Evolutionary conservation across 2,329 filamentous ascomycete species (phyloP), one percentile per base, ranked within the genome.

Genomic region (Aspergillus fumigatiaffinis): DNA sequence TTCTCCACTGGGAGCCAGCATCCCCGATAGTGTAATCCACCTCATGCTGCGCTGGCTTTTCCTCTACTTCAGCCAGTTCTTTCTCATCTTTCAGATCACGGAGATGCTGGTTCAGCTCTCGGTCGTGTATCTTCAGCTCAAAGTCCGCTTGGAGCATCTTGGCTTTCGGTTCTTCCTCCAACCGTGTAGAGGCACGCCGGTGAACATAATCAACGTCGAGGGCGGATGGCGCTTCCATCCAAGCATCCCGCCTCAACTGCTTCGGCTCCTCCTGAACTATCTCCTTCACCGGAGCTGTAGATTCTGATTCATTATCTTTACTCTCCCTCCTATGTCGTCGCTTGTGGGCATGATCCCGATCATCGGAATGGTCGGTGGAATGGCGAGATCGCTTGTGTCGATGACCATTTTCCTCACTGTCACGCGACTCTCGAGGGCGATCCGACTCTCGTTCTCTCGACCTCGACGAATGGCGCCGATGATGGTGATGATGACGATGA

Each of bases 191-290:
- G 81, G 68, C 90, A 84, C 52, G 91, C 82, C 76, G 72, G 38
- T 78, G 75, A 25, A 79, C 69, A 71, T 96, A 96, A 69, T 97
- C 92, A 56, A 97, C 80, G 53, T 92, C 88, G 38, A 96, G 76
- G 0, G 88, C 86, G 0, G 90, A 90, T 0, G 93, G 92, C 0
- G 88, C 88, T 58, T 92, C 88, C 94, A 99, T 99, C 92, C 95
- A 99, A 0, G 89, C 85, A 73, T 97, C 94, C 61, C 95, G 85
- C 63, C 87, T 82, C 32, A 87, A 67, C 1, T 75, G 66, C 23
- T 74, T 64, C 17, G 70, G 64, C 68, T 77, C 65, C 76, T 80
- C 66, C 75, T 83, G 66, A 1, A 57, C 53, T 6, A 60, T 67
- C 8, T 76, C 72, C 25, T 73, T 59, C n/a, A 42, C 54, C 3